phyloP scores from a whole-genome alignment of 1,284 basidiomycete genomes.

The Coriolopsis trogii region DNA sequence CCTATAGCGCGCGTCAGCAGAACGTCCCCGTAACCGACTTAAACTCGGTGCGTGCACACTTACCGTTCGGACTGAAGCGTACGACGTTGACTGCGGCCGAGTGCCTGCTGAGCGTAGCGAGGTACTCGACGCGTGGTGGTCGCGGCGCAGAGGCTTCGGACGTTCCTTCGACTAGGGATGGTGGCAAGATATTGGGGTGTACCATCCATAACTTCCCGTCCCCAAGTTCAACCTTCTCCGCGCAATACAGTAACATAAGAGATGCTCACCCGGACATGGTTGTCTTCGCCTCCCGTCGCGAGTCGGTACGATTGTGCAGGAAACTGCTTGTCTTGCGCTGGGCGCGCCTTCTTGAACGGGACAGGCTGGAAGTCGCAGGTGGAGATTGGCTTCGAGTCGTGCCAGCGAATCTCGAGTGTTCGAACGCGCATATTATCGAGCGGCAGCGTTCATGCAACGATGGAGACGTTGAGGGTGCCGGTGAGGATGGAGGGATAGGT shows the following conservation, averaged over 20 bases:
- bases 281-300: conserved; percentile 96
- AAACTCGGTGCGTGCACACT: conserved; percentile 31
- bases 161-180: conserved; percentile 58
- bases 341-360: conserved; percentile 76
- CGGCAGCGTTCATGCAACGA: conserved; percentile 5
- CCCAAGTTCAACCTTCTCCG: neutral
- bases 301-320: conserved; percentile 80
- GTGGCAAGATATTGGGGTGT: conserved; percentile 83
- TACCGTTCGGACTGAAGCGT: conserved; percentile 93
- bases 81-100: conserved; percentile 97
- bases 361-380: conserved; percentile 92
- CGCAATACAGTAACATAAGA: neutral
- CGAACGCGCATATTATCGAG: conserved; percentile 68
- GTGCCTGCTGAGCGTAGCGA: conserved; percentile 92
- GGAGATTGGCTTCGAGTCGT: conserved; percentile 92
- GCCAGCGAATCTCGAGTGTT: conserved; percentile 92
- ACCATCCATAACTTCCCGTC: conserved; percentile 86
- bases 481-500: neutral
- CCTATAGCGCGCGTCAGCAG: conserved; percentile 46
- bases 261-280: conserved; percentile 85
- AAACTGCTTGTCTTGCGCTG: conserved; percentile 60
- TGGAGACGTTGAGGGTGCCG: neutral
- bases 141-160: conserved; percentile 51
- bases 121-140: conserved; percentile 93
- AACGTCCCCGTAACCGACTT: neutral